phyloP scores from a whole-genome alignment of 176 grass and related monocot species.

The Lolium rigidum region DNA sequence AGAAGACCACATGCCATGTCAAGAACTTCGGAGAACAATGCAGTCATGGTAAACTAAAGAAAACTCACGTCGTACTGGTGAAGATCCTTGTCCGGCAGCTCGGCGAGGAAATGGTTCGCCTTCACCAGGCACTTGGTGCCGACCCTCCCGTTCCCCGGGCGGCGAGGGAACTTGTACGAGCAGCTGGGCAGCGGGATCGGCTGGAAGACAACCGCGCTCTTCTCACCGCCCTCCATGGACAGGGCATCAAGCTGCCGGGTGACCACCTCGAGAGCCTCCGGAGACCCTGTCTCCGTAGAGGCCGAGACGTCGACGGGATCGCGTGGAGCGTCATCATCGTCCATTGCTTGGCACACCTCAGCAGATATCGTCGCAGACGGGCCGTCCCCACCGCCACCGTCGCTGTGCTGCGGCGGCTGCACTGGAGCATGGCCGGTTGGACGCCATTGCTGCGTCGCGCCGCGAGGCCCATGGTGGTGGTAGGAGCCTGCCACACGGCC shows the following conservation, averaged over 20 bases:
- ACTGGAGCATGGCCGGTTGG: conserved; percentile 29
- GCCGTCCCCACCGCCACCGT: conserved; percentile 37
- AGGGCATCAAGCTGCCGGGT: conserved; percentile 53
- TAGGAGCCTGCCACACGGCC: conserved; percentile 42
- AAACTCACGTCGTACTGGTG: conserved; percentile 82
- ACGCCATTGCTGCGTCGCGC: conserved; percentile 31
- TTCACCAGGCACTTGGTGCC: conserved; percentile 73
- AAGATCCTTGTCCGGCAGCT: conserved; percentile 82
- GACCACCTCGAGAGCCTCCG: conserved; percentile 29
- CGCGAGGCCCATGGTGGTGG: conserved; percentile 33
- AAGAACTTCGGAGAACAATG: background rate
- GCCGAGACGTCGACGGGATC: conserved; percentile 40
- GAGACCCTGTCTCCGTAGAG: conserved; percentile 29
- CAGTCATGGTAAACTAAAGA: background rate
- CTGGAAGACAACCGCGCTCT: conserved; percentile 42
- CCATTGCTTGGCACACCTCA: conserved; percentile 97
- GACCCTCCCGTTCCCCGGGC: conserved; percentile 71
- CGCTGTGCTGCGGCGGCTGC: conserved; percentile 32
- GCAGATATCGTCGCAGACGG: conserved; percentile 53
- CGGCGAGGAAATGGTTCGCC: conserved; percentile 91
- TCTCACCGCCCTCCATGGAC: conserved; percentile 46
- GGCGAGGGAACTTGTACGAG: conserved; percentile 62
- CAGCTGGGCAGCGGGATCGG: conserved; percentile 46
- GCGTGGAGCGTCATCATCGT: conserved; percentile 40
- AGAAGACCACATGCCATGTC: background rate